Evolutionary conservation across 352 stramenopile species (phyloP).

Genomic region (Phytophthora colocasiae): DNA sequence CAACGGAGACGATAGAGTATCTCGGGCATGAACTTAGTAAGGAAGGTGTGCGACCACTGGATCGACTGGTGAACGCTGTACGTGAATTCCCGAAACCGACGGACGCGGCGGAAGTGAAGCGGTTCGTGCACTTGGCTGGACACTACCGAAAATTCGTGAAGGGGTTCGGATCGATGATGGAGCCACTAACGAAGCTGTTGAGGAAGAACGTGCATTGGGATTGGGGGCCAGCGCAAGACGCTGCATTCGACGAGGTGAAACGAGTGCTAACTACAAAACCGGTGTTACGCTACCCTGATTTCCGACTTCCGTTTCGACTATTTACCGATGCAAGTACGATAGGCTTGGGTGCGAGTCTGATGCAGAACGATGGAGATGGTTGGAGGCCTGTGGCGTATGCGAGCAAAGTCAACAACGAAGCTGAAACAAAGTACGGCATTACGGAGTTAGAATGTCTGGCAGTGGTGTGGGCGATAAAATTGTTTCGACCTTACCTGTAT

Average conservation of each 20-base stretch:
- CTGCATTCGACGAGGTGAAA: constrained; percentile 2
- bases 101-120: not conserved
- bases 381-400: not conserved
- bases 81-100: not conserved
- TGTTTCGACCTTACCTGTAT: not conserved
- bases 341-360: not conserved
- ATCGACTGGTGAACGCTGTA: not conserved
- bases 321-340: constrained; percentile 3
- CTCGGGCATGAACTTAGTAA: not conserved
- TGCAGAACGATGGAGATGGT: constrained; percentile 1
- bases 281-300: constrained; percentile 1
- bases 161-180: not conserved
- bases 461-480: not conserved
- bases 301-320: constrained; percentile 1
- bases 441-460: not conserved
- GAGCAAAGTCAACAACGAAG: constrained; percentile 1
- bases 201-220: not conserved
- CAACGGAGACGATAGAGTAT: not conserved
- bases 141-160: not conserved
- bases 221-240: not conserved
- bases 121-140: not conserved
- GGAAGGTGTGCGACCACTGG: not conserved
- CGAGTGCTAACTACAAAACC: constrained; percentile 1
- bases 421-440: not conserved
- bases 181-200: not conserved